Percentiles rank a stretch among this genome's conserved stretches.
Evolutionary conservation across 148 eudicot genomes (phyloP).

Genomic region (Rhododendron griersonianum): DNA sequence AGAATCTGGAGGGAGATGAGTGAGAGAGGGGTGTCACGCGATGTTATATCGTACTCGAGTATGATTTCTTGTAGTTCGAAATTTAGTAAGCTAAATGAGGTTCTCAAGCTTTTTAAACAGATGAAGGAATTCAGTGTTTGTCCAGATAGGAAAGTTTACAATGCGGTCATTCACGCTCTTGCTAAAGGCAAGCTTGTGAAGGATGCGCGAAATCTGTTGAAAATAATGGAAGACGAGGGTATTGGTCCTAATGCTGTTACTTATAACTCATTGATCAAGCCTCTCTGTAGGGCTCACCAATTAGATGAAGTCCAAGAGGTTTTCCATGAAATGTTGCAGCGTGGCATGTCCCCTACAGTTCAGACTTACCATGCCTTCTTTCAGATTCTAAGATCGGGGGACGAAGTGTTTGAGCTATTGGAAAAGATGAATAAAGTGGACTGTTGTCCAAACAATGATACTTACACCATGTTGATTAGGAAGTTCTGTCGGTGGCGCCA

Average conservation of each 20-base stretch:
- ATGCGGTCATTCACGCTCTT: slow-evolving; percentile 75
- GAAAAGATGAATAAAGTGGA: slow-evolving; percentile 60
- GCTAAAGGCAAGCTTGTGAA: slow-evolving; percentile 58
- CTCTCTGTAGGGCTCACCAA: slow-evolving; percentile 52
- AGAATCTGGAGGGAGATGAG: slow-evolving; percentile 83
- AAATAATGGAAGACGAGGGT: slow-evolving; percentile 64
- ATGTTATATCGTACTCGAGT: slow-evolving; percentile 49
- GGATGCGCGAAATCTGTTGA: slow-evolving; percentile 59
- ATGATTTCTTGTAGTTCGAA: slow-evolving; percentile 74
- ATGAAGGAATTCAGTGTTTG: slow-evolving; percentile 57
- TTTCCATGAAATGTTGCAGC: slow-evolving; percentile 55
- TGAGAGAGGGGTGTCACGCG: slow-evolving; percentile 22
- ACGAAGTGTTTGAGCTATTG: slow-evolving; percentile 55
- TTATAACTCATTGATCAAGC: slow-evolving; percentile 79
- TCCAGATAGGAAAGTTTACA: slow-evolving; percentile 81
- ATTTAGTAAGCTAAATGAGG: slow-evolving; percentile 36
- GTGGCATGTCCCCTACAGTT: slow-evolving; percentile 53
- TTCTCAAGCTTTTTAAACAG: slow-evolving; percentile 48
- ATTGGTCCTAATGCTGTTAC: slow-evolving; percentile 60
- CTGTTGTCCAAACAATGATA: slow-evolving; percentile 64
- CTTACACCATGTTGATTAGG: slow-evolving; percentile 64
- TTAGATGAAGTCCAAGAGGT: slow-evolving; percentile 50
- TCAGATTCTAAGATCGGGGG: slow-evolving; percentile 52
- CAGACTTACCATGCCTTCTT: slow-evolving; percentile 74
- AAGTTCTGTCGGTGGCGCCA: slow-evolving; percentile 79